Conservation (phyloP, 345 rosid species). For the Ceriops zippeliana region DNA sequence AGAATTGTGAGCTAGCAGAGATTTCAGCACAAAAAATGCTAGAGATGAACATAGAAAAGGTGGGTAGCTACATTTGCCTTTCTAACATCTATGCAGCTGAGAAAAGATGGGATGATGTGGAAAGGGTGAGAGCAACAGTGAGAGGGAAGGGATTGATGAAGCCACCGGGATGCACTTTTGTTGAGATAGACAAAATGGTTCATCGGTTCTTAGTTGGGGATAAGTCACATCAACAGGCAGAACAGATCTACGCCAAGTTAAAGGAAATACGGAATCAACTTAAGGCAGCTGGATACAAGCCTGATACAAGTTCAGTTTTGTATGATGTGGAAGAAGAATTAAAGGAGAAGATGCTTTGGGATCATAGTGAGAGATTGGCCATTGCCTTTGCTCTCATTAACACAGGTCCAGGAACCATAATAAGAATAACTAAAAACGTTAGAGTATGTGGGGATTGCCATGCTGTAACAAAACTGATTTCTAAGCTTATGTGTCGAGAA, state of each 20-base stretch:
- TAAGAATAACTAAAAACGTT: conserved; percentile 22
- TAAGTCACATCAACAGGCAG: conserved; percentile 20
- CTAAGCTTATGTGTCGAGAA: conserved; percentile 19
- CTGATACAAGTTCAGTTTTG: conserved; percentile 23
- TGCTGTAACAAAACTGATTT: conserved; percentile 12
- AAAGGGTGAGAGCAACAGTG: conserved; percentile 26
- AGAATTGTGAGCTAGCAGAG: conserved; percentile 28
- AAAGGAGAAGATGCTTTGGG: conserved; percentile 22
- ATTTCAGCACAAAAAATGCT: conserved; percentile 17
- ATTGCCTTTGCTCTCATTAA: conserved; percentile 22
- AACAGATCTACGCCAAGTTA: conserved; percentile 16
- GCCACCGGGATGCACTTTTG: conserved; percentile 24
- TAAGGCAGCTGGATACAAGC: conserved; percentile 12
- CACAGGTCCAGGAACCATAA: conserved; percentile 17
- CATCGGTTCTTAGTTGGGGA: conserved; percentile 22
- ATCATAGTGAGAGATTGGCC: conserved; percentile 25
- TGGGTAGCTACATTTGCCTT: conserved; percentile 28
- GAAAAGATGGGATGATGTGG: conserved; percentile 26
- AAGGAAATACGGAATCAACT: conserved; percentile 15
- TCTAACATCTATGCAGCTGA: conserved; percentile 27
- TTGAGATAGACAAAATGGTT: conserved; percentile 21
- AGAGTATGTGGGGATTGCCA: conserved; percentile 25
- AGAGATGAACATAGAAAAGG: conserved; percentile 10
- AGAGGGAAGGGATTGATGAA: conserved; percentile 18
- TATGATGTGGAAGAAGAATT: conserved; percentile 23